Percentiles rank a stretch among this genome's conserved stretches.
Conservation (phyloP, 345 rosid species). For the Durio zibethinus region DNA sequence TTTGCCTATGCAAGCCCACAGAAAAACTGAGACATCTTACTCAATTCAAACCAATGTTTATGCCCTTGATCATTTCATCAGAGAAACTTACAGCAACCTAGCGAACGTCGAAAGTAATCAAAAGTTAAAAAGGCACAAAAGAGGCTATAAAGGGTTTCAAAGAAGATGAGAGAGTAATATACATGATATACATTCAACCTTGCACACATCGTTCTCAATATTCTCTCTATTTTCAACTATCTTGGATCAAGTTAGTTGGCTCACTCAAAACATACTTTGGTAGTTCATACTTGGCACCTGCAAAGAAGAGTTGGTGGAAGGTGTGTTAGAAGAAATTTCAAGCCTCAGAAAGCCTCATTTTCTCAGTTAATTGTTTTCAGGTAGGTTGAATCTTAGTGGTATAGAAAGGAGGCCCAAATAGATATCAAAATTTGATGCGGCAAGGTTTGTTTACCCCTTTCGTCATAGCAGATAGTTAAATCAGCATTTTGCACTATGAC, state of each 20-base stretch:
- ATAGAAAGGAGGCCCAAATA: neutral
- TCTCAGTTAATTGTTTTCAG: neutral
- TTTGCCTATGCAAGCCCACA: neutral
- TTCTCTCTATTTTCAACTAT: conserved; percentile 31
- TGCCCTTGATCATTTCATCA: neutral
- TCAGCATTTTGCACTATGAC: conserved; percentile 66
- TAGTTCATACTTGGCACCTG: conserved; percentile 82
- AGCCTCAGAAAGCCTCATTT: neutral
- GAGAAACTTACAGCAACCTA: neutral
- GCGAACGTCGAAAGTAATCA: neutral
- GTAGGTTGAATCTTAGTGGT: neutral
- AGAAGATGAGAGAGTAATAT: conserved; percentile 19
- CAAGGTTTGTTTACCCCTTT: conserved; percentile 51
- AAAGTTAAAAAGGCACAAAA: neutral
- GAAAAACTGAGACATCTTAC: neutral
- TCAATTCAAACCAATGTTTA: conserved; percentile 1
- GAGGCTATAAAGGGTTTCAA: neutral
- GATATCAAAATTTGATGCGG: neutral
- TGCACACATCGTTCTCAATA: neutral
- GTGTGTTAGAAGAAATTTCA: neutral
- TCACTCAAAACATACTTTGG: conserved; percentile 80
- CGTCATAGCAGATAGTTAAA: conserved; percentile 79
- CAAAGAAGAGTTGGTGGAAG: conserved; percentile 10
- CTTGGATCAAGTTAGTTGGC: conserved; percentile 79
- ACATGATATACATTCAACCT: conserved; percentile 30